A percentile compares a stretch with the other conserved stretches of the same genome.
Evolutionary conservation across 2,329 filamentous ascomycete genomes (phyloP).

Genomic region (Pyrenophora seminiperda): DNA sequence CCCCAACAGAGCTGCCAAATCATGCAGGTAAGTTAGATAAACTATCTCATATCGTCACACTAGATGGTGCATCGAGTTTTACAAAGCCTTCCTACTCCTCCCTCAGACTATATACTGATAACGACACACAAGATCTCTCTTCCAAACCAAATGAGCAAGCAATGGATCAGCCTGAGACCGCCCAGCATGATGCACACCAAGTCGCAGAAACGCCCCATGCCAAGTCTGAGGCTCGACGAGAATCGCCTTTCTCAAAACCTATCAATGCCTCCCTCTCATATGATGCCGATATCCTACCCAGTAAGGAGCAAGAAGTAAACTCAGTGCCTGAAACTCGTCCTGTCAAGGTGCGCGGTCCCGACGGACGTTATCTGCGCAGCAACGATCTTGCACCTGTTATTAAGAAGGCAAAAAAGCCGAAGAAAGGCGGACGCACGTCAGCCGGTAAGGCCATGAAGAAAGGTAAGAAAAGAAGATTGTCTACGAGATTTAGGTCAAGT

Average conservation of each 20-base stretch:
- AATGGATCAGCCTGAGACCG: neutral
- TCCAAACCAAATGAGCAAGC: neutral
- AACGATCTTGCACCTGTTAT: neutral
- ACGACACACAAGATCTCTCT: neutral
- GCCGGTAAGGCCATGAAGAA: neutral
- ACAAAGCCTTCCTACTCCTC: too few species aligned
- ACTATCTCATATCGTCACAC: neutral
- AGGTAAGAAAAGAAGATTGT: neutral
- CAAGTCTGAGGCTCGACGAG: neutral
- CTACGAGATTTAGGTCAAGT: too few species aligned
- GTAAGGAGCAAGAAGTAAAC: neutral
- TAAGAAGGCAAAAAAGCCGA: slow-evolving; percentile 9
- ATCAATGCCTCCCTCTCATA: neutral
- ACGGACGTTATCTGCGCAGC: slow-evolving; percentile 22
- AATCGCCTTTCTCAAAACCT: neutral
- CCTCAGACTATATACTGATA: neutral
- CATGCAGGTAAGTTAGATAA: neutral
- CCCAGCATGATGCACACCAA: neutral
- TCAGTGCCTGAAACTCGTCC: slow-evolving; percentile 13
- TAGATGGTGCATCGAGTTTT: too few species aligned
- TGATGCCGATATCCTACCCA: neutral
- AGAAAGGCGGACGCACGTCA: neutral
- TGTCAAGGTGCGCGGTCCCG: slow-evolving; percentile 23
- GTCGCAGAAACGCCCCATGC: neutral
- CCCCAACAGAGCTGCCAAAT: neutral